Percentiles rank a stretch among this genome's conserved stretches.
phyloP scores from a whole-genome alignment of 1,284 basidiomycete genomes.

The Lentinula novae-zelandiae region DNA sequence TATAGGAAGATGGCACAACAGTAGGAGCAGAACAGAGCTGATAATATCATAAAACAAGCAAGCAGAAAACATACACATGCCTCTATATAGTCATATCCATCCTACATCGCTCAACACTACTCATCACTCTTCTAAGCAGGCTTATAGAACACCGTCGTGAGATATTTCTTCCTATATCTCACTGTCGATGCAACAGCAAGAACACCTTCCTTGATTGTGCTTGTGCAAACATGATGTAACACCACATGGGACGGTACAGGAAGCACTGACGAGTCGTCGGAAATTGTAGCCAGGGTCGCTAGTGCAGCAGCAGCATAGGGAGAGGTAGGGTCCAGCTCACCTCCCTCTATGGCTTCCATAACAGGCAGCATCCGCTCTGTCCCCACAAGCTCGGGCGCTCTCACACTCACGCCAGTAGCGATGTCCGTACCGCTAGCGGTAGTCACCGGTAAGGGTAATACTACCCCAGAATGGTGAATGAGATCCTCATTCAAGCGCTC shows the following conservation, averaged over 20 bases:
- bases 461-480: background rate
- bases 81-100: background rate
- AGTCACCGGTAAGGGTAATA: slow-evolving; percentile 28
- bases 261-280: slow-evolving; percentile 91
- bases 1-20: background rate
- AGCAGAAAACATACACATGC: background rate
- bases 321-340: background rate
- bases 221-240: slow-evolving; percentile 93
- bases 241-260: slow-evolving; percentile 95
- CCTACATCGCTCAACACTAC: background rate
- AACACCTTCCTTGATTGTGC: slow-evolving; percentile 92
- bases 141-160: slow-evolving; percentile 4
- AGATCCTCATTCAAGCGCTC: background rate
- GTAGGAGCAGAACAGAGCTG: background rate
- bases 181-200: slow-evolving; percentile 93
- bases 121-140: background rate
- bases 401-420: slow-evolving; percentile 14
- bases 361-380: slow-evolving; percentile 7
- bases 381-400: slow-evolving; percentile 4
- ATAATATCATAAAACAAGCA: slow-evolving; percentile 1
- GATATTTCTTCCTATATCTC: slow-evolving; percentile 83
- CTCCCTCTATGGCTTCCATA: background rate
- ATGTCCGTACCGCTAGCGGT: slow-evolving; percentile 43
- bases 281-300: slow-evolving; percentile 27
- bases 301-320: background rate